Percentiles rank a stretch among this genome's conserved stretches.
Evolutionary conservation across 164 flowering plant species (phyloP).

Genomic region (Vitis amurensis): DNA sequence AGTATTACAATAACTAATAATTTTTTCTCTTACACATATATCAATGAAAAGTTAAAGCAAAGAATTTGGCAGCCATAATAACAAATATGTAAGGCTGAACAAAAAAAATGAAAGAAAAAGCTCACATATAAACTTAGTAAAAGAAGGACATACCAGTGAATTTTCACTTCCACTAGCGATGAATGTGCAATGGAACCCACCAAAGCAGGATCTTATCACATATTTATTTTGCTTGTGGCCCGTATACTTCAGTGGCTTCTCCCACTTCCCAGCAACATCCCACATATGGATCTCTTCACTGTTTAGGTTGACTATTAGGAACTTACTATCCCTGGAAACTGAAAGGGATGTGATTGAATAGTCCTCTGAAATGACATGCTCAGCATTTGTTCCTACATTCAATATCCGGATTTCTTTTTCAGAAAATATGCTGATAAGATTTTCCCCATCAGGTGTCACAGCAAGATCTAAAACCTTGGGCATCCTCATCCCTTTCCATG

Average conservation of each 20-base stretch:
- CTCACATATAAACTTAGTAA: background rate
- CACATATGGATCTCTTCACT: constrained; percentile 92
- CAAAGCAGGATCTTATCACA: constrained; percentile 93
- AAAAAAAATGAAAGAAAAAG: background rate
- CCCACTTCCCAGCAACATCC: constrained; percentile 66
- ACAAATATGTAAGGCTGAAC: background rate
- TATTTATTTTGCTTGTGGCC: constrained; percentile 82
- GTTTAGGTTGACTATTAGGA: constrained; percentile 72
- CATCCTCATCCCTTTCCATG: constrained; percentile 78
- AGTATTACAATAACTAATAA: too few species aligned
- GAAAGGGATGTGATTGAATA: constrained; percentile 79
- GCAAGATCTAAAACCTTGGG: constrained; percentile 83
- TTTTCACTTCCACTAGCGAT: constrained; percentile 96
- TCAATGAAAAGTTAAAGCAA: too few species aligned
- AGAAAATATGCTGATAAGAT: constrained; percentile 59
- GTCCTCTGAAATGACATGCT: constrained; percentile 61
- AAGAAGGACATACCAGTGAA: constrained; percentile 61
- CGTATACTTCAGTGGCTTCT: constrained; percentile 44
- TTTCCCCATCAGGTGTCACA: constrained; percentile 76
- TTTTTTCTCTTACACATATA: too few species aligned
- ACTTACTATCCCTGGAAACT: constrained; percentile 63
- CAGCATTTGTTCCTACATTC: constrained; percentile 57
- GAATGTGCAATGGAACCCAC: constrained; percentile 63
- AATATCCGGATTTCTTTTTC: constrained; percentile 72
- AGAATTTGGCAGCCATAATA: too few species aligned